Base-by-base conservation (phyloP, 2,329 filamentous ascomycete species). In the Fusarium metavorans region DNA sequence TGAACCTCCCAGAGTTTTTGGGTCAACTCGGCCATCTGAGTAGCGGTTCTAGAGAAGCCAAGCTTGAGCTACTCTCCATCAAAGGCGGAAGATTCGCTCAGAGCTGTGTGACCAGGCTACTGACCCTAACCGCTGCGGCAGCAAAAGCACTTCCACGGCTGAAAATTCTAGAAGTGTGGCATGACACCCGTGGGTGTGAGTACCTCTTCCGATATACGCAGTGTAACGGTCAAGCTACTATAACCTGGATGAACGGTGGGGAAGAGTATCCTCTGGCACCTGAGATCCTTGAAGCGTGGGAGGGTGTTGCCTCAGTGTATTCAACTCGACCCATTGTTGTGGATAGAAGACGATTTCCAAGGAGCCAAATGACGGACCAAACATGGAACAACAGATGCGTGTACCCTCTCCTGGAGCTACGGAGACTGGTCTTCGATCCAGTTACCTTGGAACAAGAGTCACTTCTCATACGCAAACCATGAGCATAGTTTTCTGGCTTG, bases 151-250 rank as follows among this genome's bases (percentile, higher is more conserved):
- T 70, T n/a, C 67, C 67, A 11, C 20, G 41, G 5, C 14, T 69
- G 13, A 39, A 58, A 4, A 20, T 41, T 25, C 23, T 66, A 50
- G 63, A 69, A 35, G 48, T 66, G 8, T 70, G 64, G 57, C 58
- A 70, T n/a, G 9, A 6, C 2, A 11, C n/a, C 7, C 9, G 9
- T 8, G 32, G 39, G 6, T 43, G 9, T 41, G 16, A 34, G 2
- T 63, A 59, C 64, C 3, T 67, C 20, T 70, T 70, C 34, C 67
- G 57, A 43, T 70, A 67, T 37, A 35, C 48, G 14, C n/a, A 41
- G 3, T 48, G 32, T 30, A 14, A 41, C n/a, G 2, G 7, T 1
- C 20, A 43, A 54, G 67, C 58, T 25, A 67, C 67, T 14, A 59
- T 67, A 39, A 59, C 39, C 10, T 66, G 67, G 64, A 48, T 52